Percentiles rank a stretch among this genome's conserved stretches.
phyloP scores from a whole-genome alignment of 2,329 filamentous ascomycete genomes.

The Amylocarpus encephaloides region DNA sequence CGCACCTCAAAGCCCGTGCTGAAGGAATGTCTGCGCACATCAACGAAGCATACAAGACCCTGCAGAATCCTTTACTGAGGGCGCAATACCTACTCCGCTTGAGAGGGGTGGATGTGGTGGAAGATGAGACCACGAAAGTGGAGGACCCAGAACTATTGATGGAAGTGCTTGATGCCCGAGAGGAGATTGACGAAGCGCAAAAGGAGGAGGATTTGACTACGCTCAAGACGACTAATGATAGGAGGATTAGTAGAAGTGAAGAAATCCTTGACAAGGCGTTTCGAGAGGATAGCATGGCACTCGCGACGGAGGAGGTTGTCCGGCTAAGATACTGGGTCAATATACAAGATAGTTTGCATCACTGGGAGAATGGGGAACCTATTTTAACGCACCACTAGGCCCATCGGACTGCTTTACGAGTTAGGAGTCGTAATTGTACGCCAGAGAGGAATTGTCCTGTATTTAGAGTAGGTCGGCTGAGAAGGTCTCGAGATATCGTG shows the following conservation, averaged over 20 bases:
- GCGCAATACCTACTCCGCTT: constrained; percentile 80
- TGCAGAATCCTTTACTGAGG: constrained; percentile 68
- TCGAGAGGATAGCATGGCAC: constrained; percentile 54
- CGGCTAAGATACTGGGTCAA: constrained; percentile 86
- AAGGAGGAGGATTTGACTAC: constrained; percentile 56
- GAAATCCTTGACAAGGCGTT: constrained; percentile 58
- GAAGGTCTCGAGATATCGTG: too few relatives aligned
- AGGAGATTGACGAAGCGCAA: constrained; percentile 66
- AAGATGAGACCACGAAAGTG: constrained; percentile 68
- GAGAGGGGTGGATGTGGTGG: constrained; percentile 68
- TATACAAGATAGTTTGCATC: constrained; percentile 69
- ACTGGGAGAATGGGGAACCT: constrained; percentile 75
- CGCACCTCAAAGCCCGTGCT: constrained; percentile 51
- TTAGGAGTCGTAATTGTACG: too few relatives aligned
- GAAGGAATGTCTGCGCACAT: constrained; percentile 76
- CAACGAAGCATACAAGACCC: constrained; percentile 86
- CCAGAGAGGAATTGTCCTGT: too few relatives aligned
- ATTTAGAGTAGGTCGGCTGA: too few relatives aligned
- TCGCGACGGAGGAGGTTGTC: constrained; percentile 66
- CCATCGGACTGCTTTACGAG: neutral
- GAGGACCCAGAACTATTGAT: constrained; percentile 65
- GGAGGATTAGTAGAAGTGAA: constrained; percentile 58
- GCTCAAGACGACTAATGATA: constrained; percentile 61
- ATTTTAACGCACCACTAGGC: constrained; percentile 46
- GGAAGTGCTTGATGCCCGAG: constrained; percentile 73